Conservation (phyloP, 75 land plant species). For the Sequoia sempervirens region DNA sequence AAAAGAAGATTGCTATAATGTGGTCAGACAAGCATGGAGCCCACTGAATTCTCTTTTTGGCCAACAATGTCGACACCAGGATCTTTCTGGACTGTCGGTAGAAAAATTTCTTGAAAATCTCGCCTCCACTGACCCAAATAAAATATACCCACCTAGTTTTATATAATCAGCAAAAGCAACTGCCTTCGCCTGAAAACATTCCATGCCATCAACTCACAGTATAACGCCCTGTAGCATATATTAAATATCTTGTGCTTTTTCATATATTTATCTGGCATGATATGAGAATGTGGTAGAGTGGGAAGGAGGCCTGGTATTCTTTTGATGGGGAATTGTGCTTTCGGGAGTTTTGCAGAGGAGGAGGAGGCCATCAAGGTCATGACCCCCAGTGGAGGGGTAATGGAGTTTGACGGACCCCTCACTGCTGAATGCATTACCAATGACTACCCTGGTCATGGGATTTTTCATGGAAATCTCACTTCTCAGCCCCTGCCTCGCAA, state of each 20-base stretch:
- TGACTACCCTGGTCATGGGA: slow-evolving; percentile 42
- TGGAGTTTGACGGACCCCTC: slow-evolving; percentile 52
- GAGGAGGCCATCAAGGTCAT: slow-evolving; percentile 26
- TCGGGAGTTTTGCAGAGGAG: slow-evolving; percentile 18
- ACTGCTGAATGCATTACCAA: slow-evolving; percentile 36
- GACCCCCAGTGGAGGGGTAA: slow-evolving; percentile 38
- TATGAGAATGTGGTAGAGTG: neutral
- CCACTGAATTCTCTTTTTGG: too few species aligned
- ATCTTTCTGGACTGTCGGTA: too few species aligned
- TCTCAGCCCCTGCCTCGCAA: slow-evolving; percentile 27
- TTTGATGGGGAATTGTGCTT: slow-evolving; percentile 51
- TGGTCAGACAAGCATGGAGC: too few species aligned
- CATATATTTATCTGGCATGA: neutral
- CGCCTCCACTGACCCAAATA: too few species aligned
- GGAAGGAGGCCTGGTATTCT: neutral
- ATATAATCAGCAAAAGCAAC: too few species aligned
- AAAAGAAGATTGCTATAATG: too few species aligned
- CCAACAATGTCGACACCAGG: too few species aligned
- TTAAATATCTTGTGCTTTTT: neutral
- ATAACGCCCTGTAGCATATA: neutral
- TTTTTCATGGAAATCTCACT: slow-evolving; percentile 24
- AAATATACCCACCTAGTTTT: too few species aligned
- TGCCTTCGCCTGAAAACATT: neutral
- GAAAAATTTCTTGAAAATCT: too few species aligned
- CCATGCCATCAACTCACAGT: neutral